Conservation (phyloP, 2,329 filamentous ascomycete species). For the Alternaria burnsii region DNA sequence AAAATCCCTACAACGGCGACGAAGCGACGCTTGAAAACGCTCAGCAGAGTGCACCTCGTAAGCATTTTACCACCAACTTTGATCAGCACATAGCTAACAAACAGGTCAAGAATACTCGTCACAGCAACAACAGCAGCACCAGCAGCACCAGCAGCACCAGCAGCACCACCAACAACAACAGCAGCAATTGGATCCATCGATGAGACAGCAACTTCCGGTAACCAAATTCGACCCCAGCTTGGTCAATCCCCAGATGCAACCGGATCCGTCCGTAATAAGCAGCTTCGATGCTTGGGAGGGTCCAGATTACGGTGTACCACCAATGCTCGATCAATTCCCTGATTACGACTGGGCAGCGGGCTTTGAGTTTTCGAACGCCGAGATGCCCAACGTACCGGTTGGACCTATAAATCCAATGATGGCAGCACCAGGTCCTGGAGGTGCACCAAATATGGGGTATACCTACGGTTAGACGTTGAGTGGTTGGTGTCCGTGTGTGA, state of each 20-base stretch:
- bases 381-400: conserved; percentile 35
- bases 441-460: conserved; percentile 35
- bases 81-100: conserved; percentile 16
- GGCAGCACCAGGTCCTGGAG: conserved; percentile 17
- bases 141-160: background rate
- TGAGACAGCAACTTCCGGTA: conserved; percentile 28
- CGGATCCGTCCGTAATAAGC: conserved; percentile 33
- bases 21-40: conserved; percentile 29
- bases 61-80: conserved; percentile 15
- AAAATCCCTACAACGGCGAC: conserved; percentile 49
- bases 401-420: conserved; percentile 32
- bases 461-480: conserved; percentile 33
- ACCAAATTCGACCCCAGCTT: conserved; percentile 41
- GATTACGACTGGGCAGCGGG: conserved; percentile 51
- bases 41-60: conserved; percentile 42
- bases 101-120: conserved; percentile 26
- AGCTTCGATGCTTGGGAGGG: conserved; percentile 39
- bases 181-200: conserved; percentile 25
- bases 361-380: conserved; percentile 45
- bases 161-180: conserved; percentile 20
- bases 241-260: conserved; percentile 31
- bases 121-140: conserved; percentile 24
- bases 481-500: background rate
- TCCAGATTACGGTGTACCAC: conserved; percentile 41
- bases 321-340: conserved; percentile 48